phyloP scores from a whole-genome alignment of 768 basidiomycete species.

The Leccinum pellstonianum region DNA sequence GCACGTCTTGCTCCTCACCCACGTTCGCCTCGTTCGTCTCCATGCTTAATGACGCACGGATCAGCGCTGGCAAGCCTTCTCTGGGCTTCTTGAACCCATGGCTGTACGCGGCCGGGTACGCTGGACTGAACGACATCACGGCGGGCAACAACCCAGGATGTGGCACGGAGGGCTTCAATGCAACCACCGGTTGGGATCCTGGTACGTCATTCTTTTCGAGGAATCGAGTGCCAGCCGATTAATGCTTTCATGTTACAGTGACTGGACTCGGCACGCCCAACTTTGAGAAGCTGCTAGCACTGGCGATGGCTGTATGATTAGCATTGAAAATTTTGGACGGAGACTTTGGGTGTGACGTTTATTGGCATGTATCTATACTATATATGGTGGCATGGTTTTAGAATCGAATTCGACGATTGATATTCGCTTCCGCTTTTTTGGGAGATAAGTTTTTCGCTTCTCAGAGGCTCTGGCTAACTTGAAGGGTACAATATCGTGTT shows the following conservation, averaged over 20 bases:
- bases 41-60: slow-evolving; percentile 62
- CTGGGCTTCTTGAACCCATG: slow-evolving; percentile 70
- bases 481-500: no score
- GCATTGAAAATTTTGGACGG: background rate
- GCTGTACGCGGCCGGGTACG: slow-evolving; percentile 41
- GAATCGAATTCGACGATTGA: background rate
- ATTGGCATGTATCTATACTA: background rate
- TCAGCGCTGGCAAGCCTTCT: slow-evolving; percentile 40
- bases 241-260: slow-evolving; percentile 30
- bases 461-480: no score
- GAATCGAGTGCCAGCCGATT: background rate
- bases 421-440: background rate
- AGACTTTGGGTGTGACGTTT: background rate
- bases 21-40: slow-evolving; percentile 63
- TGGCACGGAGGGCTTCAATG: slow-evolving; percentile 64
- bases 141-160: slow-evolving; percentile 57
- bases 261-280: slow-evolving; percentile 58
- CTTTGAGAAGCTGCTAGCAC: slow-evolving; percentile 43
- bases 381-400: background rate
- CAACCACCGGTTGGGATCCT: slow-evolving; percentile 58
- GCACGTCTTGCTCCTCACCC: slow-evolving; percentile 67
- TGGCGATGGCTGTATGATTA: slow-evolving; percentile 30
- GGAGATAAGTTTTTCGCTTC: background rate
- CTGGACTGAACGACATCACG: slow-evolving; percentile 56
- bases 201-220: slow-evolving; percentile 35